phyloP scores from a whole-genome alignment of 1,284 basidiomycete species.

The Xerocomus minutiporus region DNA sequence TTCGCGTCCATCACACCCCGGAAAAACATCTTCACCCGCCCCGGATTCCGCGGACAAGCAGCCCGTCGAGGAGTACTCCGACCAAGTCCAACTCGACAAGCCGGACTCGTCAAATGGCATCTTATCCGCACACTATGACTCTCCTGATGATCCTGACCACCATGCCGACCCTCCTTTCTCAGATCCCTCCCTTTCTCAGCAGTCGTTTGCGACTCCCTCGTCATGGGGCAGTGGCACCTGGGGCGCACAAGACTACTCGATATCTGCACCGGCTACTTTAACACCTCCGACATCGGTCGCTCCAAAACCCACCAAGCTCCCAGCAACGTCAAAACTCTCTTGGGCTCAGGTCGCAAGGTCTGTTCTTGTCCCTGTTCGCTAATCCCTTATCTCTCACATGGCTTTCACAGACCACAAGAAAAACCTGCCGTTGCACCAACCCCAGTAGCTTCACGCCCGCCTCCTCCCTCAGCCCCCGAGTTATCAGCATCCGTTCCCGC shows the following conservation, averaged over 20 bases:
- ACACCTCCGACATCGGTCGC: conserved; percentile 25
- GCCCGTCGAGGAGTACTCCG: conserved; percentile 18
- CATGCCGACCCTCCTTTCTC: conserved; percentile 10
- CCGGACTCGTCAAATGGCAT: conserved; percentile 15
- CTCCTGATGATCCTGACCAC: conserved; percentile 8
- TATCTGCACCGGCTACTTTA: conserved; percentile 16
- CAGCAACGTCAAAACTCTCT: conserved; percentile 67
- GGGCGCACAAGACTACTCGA: conserved; percentile 28
- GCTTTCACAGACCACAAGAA: conserved; percentile 23
- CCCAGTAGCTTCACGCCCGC: conserved; percentile 19
- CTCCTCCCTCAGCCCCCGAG: conserved; percentile 25
- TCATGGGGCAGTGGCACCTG: conserved; percentile 25
- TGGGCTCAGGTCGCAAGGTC: conserved; percentile 79
- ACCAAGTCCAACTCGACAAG: conserved; percentile 19
- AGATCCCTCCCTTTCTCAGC: conserved; percentile 7
- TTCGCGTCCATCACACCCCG: conserved; percentile 21
- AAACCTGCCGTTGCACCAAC: conserved; percentile 25
- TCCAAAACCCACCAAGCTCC: conserved; percentile 46
- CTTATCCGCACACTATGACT: conserved; percentile 11
- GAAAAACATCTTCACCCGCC: conserved; percentile 22
- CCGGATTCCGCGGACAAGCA: conserved; percentile 20
- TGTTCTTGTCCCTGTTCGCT: conserved; percentile 19
- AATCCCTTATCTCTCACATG: conserved; percentile 27
- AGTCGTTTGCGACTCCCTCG: conserved; percentile 16
- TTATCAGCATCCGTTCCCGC: conserved; percentile 22